Conservation (phyloP, 2,329 filamentous ascomycete species). For the Thermothelomyces thermophilus region DNA sequence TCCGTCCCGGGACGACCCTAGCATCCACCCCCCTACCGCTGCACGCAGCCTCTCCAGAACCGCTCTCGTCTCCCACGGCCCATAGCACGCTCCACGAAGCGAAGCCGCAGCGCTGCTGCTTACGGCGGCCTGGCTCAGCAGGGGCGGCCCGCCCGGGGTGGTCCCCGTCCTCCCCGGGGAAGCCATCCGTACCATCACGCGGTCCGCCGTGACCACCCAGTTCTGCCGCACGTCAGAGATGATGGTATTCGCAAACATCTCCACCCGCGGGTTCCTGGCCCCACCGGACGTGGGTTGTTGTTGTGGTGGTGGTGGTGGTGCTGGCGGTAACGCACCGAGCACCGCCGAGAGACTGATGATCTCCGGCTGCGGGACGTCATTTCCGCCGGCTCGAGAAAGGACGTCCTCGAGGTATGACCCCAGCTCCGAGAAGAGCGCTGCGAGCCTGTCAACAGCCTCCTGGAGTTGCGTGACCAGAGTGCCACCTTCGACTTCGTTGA, state of each 20-base stretch:
- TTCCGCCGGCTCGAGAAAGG: not conserved
- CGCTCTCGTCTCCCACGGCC: constrained; percentile 28
- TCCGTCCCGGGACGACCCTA: not conserved
- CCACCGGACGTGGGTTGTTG: not conserved
- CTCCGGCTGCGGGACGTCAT: not conserved
- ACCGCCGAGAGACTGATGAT: not conserved
- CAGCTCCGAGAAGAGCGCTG: constrained; percentile 1
- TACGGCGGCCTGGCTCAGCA: constrained; percentile 9
- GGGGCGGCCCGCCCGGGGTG: not conserved
- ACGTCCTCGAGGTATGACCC: not conserved
- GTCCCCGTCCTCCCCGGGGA: constrained; percentile 12
- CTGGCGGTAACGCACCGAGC: not conserved
- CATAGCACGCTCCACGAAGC: constrained; percentile 21
- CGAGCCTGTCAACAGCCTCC: constrained; percentile 1
- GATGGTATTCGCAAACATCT: constrained; percentile 18
- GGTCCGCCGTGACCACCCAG: constrained; percentile 20
- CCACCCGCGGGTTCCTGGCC: constrained; percentile 8
- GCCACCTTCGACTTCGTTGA: not conserved
- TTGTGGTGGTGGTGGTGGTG: not conserved
- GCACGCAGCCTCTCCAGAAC: constrained; percentile 30
- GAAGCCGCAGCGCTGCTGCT: not conserved
- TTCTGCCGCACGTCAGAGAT: constrained; percentile 17
- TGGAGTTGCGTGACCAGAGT: not conserved
- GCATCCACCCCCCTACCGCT: constrained; percentile 30
- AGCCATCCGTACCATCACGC: constrained; percentile 23